Evolutionary conservation across 2,329 filamentous ascomycete genomes (phyloP), one percentile per base, ranked within the genome.

Genomic region (Cyanodermella asteris): DNA sequence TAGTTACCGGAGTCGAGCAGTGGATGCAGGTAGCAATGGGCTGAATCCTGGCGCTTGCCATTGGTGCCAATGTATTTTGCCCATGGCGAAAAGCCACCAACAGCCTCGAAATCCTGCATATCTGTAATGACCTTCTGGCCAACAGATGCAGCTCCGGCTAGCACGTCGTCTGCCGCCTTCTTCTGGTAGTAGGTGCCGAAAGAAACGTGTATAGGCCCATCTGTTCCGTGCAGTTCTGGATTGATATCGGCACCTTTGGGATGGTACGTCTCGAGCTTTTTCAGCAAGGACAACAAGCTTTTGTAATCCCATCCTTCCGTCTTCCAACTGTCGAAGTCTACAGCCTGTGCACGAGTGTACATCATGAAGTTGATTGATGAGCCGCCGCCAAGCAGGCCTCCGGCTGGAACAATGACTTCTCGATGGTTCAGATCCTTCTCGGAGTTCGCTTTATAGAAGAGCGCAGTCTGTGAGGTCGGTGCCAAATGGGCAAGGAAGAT

Each of bases 361-460:
- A 63, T 58, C 58, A 67, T 61, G 32, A 59, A 62, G 33, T 70
- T 69, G 23, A 71, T 51, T 0, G 60, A 60, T 10, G 56, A 62
- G 5, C 67, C 66, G 5, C 71, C 72, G 11, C 72, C 72, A 0
- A 76, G 51, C 1, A 64, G 57, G 13, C 56, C 53, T 25, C 52
- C 53, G 8, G 38, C 45, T 0, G 48, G 48, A 2, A 56, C 44
- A 10, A 53, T 43, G 2, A 41, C 46, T 28, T 51, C 49, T n/a
- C 59, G 44, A 9, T 50, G 48, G 22, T 49, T 53, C 3, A 65
- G 47, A 13, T 57, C 37, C 18, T 51, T 41, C 1, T 51, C 50
- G 16, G 52, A 38, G 20, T 55, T 56, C 3, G 49, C 48, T 32
- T 59, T 48, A 38, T 64, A 64, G 38, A 65, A 64, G 13, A 59